These are phyloP conservation scores for Shiraia sp. DNA, from an alignment of 2,329 filamentous ascomycete genomes.

Conservation along the genomic window DNA sequence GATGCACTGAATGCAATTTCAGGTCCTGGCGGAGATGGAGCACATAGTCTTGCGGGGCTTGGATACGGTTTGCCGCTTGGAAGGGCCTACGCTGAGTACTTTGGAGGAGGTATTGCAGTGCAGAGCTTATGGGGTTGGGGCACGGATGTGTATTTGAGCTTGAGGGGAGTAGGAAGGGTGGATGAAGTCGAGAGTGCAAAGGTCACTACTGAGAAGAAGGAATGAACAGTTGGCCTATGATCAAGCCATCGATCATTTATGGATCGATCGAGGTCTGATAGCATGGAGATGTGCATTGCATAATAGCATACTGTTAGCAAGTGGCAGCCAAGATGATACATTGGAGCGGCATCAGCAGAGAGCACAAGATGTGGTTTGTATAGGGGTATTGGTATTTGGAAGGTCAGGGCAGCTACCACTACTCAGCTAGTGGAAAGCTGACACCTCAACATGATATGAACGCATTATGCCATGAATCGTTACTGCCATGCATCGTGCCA, in stretches of 20 bases:
- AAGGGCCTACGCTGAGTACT: conserved; percentile 95
- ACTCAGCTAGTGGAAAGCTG: no score
- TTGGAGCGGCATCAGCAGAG: no score
- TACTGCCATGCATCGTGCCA: neutral
- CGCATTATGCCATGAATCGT: no score
- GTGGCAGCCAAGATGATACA: neutral
- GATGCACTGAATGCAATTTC: conserved; percentile 78
- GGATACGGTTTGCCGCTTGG: conserved; percentile 92
- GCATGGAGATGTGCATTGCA: no score
- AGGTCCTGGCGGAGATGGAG: conserved; percentile 69
- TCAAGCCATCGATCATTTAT: no score
- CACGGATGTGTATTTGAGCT: conserved; percentile 67
- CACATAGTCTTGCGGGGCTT: conserved; percentile 81
- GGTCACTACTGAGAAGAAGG: neutral
- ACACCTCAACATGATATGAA: no score
- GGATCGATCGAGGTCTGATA: no score
- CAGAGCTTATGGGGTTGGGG: conserved; percentile 96
- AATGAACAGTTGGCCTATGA: conserved; percentile 3
- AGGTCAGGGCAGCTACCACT: no score
- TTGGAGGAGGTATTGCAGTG: conserved; percentile 92
- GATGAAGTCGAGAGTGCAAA: conserved; percentile 15
- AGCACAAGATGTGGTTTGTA: no score
- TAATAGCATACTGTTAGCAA: no score
- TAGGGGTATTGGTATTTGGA: no score
- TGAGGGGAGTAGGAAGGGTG: conserved; percentile 61